Percentiles rank a stretch among this genome's conserved stretches.
These are phyloP conservation scores for Lodderomyces jiufengensis DNA, from an alignment of 1,139 yeast species.

Conservation along the genomic window DNA sequence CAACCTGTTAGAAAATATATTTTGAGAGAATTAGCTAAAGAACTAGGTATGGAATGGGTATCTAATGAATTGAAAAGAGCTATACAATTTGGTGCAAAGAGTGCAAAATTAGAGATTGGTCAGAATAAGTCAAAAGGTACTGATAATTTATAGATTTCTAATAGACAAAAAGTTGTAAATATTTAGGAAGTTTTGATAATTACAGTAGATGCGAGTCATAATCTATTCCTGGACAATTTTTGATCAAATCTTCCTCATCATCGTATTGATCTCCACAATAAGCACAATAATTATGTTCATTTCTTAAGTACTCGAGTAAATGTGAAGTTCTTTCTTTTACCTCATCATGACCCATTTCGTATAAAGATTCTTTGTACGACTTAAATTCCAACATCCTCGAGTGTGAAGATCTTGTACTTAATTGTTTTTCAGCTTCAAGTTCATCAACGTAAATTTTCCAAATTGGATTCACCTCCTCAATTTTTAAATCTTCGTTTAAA, in stretches of 20 bases:
- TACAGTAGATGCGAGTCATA: conserved; percentile 12
- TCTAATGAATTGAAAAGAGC: conserved; percentile 85
- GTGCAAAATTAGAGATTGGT: conserved; percentile 87
- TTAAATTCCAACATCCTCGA: too few species aligned
- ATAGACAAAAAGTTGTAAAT: too few species aligned
- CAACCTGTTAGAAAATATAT: conserved; percentile 54
- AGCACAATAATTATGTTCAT: conserved; percentile 23
- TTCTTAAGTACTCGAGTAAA: conserved; percentile 21
- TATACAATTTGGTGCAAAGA: conserved; percentile 91
- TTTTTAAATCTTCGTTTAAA: conserved; percentile 7
- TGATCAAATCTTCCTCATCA: conserved; percentile 7
- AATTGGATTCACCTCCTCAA: conserved; percentile 16
- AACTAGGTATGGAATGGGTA: conserved; percentile 53
- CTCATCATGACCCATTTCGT: background rate
- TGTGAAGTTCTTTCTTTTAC: conserved; percentile 4
- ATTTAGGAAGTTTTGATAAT: too few species aligned
- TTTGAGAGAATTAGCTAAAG: conserved; percentile 58
- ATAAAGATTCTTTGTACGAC: background rate
- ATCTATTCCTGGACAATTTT: conserved; percentile 23
- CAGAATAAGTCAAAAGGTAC: conserved; percentile 65
- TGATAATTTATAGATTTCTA: conserved; percentile 28
- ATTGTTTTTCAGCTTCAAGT: background rate
- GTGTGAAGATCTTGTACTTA: too few species aligned
- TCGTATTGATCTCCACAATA: conserved; percentile 27
- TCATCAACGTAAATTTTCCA: conserved; percentile 23